A percentile compares a stretch with the other conserved stretches of the same genome.
Conservation (phyloP, 2,329 filamentous ascomycete species). For the Pezicula carpinea region DNA sequence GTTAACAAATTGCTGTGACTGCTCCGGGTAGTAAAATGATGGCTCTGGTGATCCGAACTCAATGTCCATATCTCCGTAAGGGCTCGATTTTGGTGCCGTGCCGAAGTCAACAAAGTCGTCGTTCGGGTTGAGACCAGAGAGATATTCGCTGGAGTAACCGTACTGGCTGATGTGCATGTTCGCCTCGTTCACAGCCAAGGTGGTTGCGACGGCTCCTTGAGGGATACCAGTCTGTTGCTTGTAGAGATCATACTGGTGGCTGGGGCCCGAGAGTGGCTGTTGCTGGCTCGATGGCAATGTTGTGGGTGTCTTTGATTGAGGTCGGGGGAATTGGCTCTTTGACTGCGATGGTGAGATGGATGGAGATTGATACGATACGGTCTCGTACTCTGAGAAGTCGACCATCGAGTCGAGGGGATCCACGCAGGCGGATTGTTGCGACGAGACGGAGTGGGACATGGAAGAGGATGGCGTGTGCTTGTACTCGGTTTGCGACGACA, state of each 20-base stretch:
- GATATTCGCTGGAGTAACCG: constrained; percentile 40
- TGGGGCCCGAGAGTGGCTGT: constrained; percentile 68
- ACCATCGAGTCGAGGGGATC: constrained; percentile 49
- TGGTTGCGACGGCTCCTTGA: constrained; percentile 74
- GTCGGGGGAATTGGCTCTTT: constrained; percentile 49
- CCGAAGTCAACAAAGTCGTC: constrained; percentile 71
- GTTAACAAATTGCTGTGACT: constrained; percentile 52
- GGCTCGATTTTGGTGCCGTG: constrained; percentile 56
- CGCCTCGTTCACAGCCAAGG: constrained; percentile 70
- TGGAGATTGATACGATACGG: constrained; percentile 55
- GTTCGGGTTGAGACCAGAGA: constrained; percentile 51
- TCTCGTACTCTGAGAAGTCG: constrained; percentile 60
- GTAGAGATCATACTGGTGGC: constrained; percentile 92
- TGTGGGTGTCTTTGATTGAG: constrained; percentile 48
- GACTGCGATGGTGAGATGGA: constrained; percentile 51
- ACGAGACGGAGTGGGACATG: constrained; percentile 21
- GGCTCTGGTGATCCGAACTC: constrained; percentile 58
- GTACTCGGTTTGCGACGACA: constrained; percentile 20
- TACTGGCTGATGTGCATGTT: constrained; percentile 43
- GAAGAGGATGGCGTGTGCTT: constrained; percentile 9
- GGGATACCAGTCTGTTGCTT: constrained; percentile 94
- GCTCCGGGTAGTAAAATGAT: constrained; percentile 59
- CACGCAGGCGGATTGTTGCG: constrained; percentile 21
- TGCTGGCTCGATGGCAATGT: constrained; percentile 48
- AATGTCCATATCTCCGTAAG: constrained; percentile 65